Evolutionary conservation across 2,329 filamentous ascomycete genomes (phyloP), one percentile per base, ranked within the genome.

Genomic region (Fusarium redolens): DNA sequence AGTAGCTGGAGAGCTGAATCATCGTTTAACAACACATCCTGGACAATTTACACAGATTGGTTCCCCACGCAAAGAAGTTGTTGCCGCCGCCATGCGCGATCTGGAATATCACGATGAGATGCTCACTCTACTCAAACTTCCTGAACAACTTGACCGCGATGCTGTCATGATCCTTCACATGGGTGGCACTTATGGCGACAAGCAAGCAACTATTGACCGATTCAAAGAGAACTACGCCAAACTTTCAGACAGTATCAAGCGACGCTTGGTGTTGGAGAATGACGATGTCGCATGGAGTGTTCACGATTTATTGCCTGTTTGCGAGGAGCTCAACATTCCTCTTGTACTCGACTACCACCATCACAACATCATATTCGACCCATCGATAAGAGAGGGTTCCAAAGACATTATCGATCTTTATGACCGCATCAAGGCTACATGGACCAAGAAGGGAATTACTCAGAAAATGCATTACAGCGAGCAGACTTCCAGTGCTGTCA

Each of bases 381-480:
- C 87, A 0, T 85, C 85, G 10, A 83, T 97, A 4, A 91, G 95
- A 5, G 95, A 97, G 82, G 95, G 95, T 2, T 97, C 95, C 0
- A 86, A 89, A 25, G 95, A 97, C 75, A 94, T 98, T 71, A 91
- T 92, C 54, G 77, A 80, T 1, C 83, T 97, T 0, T 96, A 90
- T 69, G 91, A 92, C 0, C 90, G 92, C 8, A 98, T 98, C 77
- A 87, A 89, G 47, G 90, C 91, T 6, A 98, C 94, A 0, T 98
- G 96, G 96, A 89, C 87, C 2, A 87, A 90, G 35, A 98, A 98
- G 80, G 85, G 87, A 3, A 98, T 97, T 72, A 95, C 86, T 5
- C 96, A 96, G 76, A 98, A 98, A 83, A 97, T 98, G 94, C 96
- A 98, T 78, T 98, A 98, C 82, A 97, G 93, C 31, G 96, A 98